Conservation (phyloP, 2,329 filamentous ascomycete genomes). For the Colletotrichum paranaense region DNA sequence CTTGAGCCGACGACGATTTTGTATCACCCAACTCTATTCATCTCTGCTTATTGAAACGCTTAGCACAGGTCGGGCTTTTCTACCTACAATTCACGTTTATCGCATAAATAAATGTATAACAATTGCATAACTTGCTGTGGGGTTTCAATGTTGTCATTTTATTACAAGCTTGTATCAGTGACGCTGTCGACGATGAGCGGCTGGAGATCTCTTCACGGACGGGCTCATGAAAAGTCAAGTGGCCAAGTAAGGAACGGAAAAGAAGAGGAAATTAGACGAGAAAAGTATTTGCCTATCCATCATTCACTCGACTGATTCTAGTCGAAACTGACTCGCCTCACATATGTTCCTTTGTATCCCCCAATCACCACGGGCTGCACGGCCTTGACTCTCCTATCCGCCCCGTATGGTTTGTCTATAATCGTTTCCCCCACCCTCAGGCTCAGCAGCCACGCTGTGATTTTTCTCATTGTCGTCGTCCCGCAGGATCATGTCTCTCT, state of each 20-base stretch:
- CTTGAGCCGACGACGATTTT: no score
- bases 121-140: no score
- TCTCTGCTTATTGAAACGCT: no score
- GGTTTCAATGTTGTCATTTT: no score
- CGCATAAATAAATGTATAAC: no score
- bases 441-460: not conserved
- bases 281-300: constrained; percentile 22
- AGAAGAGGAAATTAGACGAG: constrained; percentile 9
- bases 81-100: no score
- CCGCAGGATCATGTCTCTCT: not conserved
- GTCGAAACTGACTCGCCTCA: constrained; percentile 10
- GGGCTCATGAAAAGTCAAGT: not conserved
- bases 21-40: no score
- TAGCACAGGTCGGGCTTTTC: no score
- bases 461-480: not conserved
- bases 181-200: not conserved
- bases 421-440: not conserved
- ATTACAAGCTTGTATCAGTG: not conserved
- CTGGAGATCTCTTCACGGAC: not conserved
- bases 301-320: constrained; percentile 9
- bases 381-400: constrained; percentile 5
- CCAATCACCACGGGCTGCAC: constrained; percentile 1
- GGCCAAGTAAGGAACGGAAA: not conserved
- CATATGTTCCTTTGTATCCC: constrained; percentile 25
- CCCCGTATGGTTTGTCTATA: constrained; percentile 16